Evolutionary conservation across 257 asterid species (phyloP), one percentile per base, ranked within the genome.

Genomic region (Capsicum pubescens): DNA sequence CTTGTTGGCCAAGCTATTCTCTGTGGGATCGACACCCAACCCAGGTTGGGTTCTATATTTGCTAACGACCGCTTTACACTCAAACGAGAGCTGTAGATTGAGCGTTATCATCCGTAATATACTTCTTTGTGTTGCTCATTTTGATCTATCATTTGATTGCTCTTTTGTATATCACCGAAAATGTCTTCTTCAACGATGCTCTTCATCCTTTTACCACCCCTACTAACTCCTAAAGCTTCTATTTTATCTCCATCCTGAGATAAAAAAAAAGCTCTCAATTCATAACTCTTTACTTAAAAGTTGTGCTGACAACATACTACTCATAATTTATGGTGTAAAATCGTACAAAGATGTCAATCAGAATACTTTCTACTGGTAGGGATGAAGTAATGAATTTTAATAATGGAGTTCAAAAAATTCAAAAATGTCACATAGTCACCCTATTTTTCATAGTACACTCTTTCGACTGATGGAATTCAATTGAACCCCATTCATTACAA

Each of bases 231-330:
- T 64, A 83, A 83, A 79, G 82, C 84, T 48, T 79, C 86, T 82
- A 83, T 58, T 52, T 84, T 86, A 76, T 83, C 80, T 88, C 61
- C 89, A 67, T 80, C 88, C 97, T 92, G 91, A 79, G 84, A 64
- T 87, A 88, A 89, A 83, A 88, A 89, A 83, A 46, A 54, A 77
- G 32, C 64, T 54, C 50, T 77, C 14, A 61, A 80, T 16, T 39
- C 71, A 42, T 80, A 3, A 80, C 8, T 52, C 55, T 57, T 68
- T 6, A 44, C 57, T 57, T 71, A 6, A 59, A 80, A 39, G 57
- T 59, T 17, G 5, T 44, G 11, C n/a, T 48, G 48, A 63, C 21
- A 52, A 7, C 26, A n/a, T 72, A 0, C 44, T 64, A 3, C 16
- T 32, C 68, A 61, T 7, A 19, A 61, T 61, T 3, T 19, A 7